Base-by-base conservation (phyloP, 2,329 filamentous ascomycete genomes). In the Pestalotiopsis sp. region DNA sequence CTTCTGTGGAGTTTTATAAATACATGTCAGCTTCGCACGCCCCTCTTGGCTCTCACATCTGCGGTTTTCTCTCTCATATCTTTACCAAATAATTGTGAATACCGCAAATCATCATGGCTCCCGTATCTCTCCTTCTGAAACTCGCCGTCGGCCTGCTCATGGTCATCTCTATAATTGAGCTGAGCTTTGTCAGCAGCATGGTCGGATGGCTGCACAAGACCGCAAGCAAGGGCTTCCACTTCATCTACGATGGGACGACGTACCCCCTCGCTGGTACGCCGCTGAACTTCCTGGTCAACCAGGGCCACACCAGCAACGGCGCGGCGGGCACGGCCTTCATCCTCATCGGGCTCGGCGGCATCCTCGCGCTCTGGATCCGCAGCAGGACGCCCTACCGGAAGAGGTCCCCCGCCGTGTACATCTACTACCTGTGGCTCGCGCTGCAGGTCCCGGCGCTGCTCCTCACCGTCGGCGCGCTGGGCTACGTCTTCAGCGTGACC, bases 251-350 rank as follows among this genome's bases (percentile, higher is more conserved):
- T 40, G 74, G 71, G 36, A 65, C 71, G 0, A 73, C 72, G 25
- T 74, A 78, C 66, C 63, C 66, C 2, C 70, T 83, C 12, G 65
- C 72, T 11, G 79, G 79, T 59, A 68, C 74, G 2, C 80, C 81
- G 1, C 66, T 68, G 3, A 49, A 77, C 56, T 68, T 82, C 14
- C 72, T 85, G 68, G 75, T 80, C 58, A 74, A 83, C 69, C 80
- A 82, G 59, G 82, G 82, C 14, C 77, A 84, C 68, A 82, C 82
- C 31, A 79, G 78, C 66, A 82, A 84, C 52, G 79, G 78, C 36
- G 83, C 84, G 1, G 78, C 78, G 9, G 80, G 79, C 4, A 81
- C 78, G 1, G 79, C 77, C 1, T 72, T 82, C 38, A 71, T 82
- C 1, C 67, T 81, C 2, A 74, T 81, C 63, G 78, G 76, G 4